phyloP scores from a whole-genome alignment of 208 protist genomes.

The Leishmania martiniquensis region DNA sequence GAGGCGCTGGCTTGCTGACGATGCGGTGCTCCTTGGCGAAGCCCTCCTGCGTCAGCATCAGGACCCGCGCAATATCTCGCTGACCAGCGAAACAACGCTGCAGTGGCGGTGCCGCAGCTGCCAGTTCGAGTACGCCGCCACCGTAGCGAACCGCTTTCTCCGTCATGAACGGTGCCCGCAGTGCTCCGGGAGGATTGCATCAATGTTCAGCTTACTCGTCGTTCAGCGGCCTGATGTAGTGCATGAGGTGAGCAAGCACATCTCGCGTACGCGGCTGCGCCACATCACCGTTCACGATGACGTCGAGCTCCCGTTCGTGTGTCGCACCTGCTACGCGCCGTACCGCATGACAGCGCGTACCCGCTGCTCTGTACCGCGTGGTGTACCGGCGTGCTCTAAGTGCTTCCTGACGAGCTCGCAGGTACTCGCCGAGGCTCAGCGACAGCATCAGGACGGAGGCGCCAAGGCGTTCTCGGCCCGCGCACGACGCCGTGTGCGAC shows the following conservation, averaged over 20 bases:
- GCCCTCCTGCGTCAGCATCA: conserved; percentile 57
- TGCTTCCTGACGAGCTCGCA: conserved; percentile 49
- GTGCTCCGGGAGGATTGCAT: conserved; percentile 49
- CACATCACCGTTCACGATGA: conserved; percentile 66
- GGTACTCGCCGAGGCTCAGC: conserved; percentile 25
- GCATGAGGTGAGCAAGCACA: conserved; percentile 55
- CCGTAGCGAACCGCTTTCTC: conserved; percentile 52
- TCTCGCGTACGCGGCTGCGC: conserved; percentile 45
- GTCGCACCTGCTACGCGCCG: conserved; percentile 60
- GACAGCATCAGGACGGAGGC: background rate
- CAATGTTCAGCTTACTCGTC: conserved; percentile 59
- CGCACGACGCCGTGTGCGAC: conserved; percentile 9
- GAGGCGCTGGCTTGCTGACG: conserved; percentile 46
- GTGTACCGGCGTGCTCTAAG: conserved; percentile 69
- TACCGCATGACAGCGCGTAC: conserved; percentile 72
- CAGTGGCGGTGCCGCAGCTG: conserved; percentile 72
- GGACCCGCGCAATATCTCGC: conserved; percentile 45
- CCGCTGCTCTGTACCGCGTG: conserved; percentile 56
- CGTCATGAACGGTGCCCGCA: conserved; percentile 75
- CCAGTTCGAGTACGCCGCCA: conserved; percentile 53
- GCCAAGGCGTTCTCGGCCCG: conserved; percentile 5
- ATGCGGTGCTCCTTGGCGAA: conserved; percentile 54
- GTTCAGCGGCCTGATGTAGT: conserved; percentile 80
- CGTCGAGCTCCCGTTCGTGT: conserved; percentile 72
- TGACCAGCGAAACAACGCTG: conserved; percentile 53